phyloP scores from a whole-genome alignment of 2,329 filamentous ascomycete species.

The Aspergillus novoparasiticus region DNA sequence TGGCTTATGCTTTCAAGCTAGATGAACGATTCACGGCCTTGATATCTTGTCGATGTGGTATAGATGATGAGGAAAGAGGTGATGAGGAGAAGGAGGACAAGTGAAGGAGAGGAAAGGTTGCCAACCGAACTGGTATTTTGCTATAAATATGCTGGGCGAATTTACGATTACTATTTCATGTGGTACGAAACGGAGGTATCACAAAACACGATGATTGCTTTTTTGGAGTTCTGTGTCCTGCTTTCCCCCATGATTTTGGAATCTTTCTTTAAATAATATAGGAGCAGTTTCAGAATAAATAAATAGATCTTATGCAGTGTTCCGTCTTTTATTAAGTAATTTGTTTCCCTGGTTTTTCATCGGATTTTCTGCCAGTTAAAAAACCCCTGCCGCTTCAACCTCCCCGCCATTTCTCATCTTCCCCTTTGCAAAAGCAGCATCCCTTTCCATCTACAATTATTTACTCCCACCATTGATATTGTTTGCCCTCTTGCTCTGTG shows the following conservation, averaged over 20 bases:
- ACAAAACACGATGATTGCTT: neutral
- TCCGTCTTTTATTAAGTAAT: neutral
- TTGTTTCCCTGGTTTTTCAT: neutral
- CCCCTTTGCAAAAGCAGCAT: conserved; percentile 34
- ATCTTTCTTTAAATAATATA: neutral
- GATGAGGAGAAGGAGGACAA: too few relatives aligned
- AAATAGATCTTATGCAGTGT: neutral
- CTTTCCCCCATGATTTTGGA: neutral
- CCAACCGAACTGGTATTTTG: neutral
- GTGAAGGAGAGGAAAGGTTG: neutral
- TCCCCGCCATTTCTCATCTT: conserved; percentile 20
- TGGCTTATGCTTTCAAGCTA: neutral
- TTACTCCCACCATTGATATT: neutral
- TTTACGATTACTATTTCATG: neutral
- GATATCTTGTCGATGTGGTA: neutral
- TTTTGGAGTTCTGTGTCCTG: neutral
- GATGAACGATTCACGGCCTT: neutral
- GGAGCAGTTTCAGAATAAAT: neutral
- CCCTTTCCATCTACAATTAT: conserved; percentile 17
- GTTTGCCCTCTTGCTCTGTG: neutral
- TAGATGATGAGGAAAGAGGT: too few relatives aligned
- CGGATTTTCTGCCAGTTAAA: neutral
- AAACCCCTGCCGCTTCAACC: conserved; percentile 29
- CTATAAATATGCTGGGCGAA: neutral
- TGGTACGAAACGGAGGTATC: conserved; percentile 2